Percentiles rank a stretch among this genome's conserved stretches.
Conservation (phyloP, 192 early-diverging fungal genomes). For the Kappamyces sp. region DNA sequence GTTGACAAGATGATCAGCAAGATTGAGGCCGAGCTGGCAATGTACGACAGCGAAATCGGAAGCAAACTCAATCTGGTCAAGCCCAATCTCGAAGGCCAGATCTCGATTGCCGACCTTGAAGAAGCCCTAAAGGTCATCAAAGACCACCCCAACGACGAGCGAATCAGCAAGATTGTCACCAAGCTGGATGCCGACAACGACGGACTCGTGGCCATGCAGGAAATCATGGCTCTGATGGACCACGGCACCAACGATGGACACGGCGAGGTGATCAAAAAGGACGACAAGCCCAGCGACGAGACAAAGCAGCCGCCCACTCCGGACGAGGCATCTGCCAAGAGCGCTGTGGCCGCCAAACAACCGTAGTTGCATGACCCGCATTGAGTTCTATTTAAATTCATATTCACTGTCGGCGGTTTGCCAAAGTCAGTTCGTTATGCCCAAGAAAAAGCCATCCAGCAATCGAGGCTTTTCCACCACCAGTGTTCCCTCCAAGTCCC, state of each 20-base stretch:
- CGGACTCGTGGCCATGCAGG: slow-evolving; percentile 57
- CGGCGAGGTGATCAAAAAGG: slow-evolving; percentile 38
- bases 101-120: slow-evolving; percentile 62
- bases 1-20: slow-evolving; percentile 76
- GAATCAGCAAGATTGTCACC: slow-evolving; percentile 69
- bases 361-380: too few species aligned
- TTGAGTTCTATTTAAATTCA: too few species aligned
- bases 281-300: neutral
- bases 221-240: slow-evolving; percentile 53
- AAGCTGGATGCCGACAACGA: slow-evolving; percentile 66
- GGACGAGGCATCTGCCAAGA: too few species aligned
- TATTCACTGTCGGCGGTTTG: too few species aligned
- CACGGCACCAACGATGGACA: slow-evolving; percentile 48
- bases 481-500: too few species aligned
- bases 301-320: neutral
- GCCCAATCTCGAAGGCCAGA: slow-evolving; percentile 60
- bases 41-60: slow-evolving; percentile 59
- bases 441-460: too few species aligned
- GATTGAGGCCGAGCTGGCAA: slow-evolving; percentile 64
- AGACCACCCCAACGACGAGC: slow-evolving; percentile 60
- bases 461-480: too few species aligned
- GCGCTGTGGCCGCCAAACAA: too few species aligned
- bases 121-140: slow-evolving; percentile 59
- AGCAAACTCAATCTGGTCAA: slow-evolving; percentile 59
- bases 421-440: too few species aligned